phyloP scores from a whole-genome alignment of 345 rosid genomes.

The Rhodamnia argentea region DNA sequence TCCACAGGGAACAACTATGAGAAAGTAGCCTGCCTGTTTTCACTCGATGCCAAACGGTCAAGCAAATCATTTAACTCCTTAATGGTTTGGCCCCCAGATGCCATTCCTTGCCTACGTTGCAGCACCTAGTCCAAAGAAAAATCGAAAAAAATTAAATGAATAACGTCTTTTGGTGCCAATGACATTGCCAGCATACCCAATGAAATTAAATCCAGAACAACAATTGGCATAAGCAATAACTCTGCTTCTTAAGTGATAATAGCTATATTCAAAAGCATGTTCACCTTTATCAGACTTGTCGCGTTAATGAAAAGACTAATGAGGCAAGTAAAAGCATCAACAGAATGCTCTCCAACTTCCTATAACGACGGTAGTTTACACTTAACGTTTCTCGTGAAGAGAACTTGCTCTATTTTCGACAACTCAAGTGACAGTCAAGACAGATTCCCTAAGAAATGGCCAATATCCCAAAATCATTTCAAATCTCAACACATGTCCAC shows the following conservation, averaged over 20 bases:
- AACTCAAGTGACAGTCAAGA: background rate
- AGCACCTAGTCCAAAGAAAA: conserved; percentile 31
- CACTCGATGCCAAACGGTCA: conserved; percentile 68
- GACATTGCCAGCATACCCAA: background rate
- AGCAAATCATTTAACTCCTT: conserved; percentile 75
- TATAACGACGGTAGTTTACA: background rate
- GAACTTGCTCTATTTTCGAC: background rate
- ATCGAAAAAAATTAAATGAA: background rate
- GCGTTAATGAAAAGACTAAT: background rate
- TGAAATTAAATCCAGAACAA: background rate
- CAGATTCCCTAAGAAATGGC: background rate
- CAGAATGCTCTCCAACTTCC: background rate
- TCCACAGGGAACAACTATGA: background rate
- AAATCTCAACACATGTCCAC: background rate
- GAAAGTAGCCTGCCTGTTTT: conserved; percentile 40
- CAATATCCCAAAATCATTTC: background rate
- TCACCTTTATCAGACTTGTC: background rate
- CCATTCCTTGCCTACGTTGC: conserved; percentile 75
- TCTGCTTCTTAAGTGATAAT: background rate
- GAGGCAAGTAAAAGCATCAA: background rate
- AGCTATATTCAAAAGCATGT: background rate
- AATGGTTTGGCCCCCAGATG: conserved; percentile 62
- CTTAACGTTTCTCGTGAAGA: background rate
- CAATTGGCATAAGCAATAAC: background rate
- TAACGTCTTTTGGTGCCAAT: background rate